These are phyloP conservation scores for Lactarius quietus DNA, from an alignment of 768 basidiomycete genomes.

Conservation along the genomic window DNA sequence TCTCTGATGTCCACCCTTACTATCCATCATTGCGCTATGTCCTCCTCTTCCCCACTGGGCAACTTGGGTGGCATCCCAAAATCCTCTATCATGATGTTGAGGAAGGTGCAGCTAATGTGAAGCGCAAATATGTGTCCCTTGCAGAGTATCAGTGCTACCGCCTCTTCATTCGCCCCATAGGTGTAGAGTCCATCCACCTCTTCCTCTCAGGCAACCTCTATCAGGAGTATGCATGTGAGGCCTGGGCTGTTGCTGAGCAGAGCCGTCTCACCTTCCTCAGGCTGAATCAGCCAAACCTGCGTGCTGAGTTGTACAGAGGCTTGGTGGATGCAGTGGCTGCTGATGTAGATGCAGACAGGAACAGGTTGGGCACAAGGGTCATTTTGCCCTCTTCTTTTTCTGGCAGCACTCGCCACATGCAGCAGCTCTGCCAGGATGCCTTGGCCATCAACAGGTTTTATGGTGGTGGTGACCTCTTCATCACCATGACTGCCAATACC, in stretches of 20 bases:
- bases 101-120: neutral
- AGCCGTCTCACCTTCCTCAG: neutral
- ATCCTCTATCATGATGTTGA: neutral
- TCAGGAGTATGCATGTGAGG: neutral
- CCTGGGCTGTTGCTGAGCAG: neutral
- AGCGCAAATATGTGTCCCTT: neutral
- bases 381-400: neutral
- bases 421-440: too few species aligned
- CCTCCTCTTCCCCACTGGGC: constrained; percentile 9
- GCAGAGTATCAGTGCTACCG: neutral
- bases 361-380: neutral
- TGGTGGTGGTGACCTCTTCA: too few species aligned
- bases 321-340: neutral
- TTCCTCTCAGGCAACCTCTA: neutral
- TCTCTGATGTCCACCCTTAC: neutral
- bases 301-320: neutral
- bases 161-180: neutral
- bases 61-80: neutral
- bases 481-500: constrained; percentile 46
- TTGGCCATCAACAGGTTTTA: too few species aligned
- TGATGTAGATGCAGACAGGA: neutral
- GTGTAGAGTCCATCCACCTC: neutral
- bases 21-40: constrained; percentile 1
- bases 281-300: neutral
- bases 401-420: too few species aligned